A percentile compares a stretch with the other conserved stretches of the same genome.
Evolutionary conservation across 768 basidiomycete genomes (phyloP).

Genomic region (Cystofilobasidium bisporidii): DNA sequence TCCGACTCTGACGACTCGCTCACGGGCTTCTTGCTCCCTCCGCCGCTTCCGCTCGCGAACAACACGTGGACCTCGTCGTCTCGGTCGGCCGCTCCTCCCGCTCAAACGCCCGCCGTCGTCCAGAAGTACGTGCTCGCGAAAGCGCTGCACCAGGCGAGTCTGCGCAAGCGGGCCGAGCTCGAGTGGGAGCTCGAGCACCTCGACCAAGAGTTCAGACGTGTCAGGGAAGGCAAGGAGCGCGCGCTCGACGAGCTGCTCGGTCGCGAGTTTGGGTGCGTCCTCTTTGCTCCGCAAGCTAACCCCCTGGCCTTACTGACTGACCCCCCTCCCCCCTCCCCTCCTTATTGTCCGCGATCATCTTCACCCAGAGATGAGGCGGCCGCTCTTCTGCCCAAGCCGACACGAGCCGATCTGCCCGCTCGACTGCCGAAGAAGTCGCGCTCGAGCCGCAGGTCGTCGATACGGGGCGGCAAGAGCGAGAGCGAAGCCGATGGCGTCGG

Average conservation of each 20-base stretch:
- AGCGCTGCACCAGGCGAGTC: constrained; percentile 5
- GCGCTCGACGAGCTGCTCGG: constrained; percentile 15
- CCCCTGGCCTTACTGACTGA: no score
- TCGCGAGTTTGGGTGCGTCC: constrained; percentile 19
- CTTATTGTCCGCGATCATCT: no score
- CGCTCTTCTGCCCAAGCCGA: no score
- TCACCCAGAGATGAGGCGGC: no score
- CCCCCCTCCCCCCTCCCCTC: no score
- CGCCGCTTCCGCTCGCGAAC: neutral
- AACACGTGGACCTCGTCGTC: neutral
- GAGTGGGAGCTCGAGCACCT: constrained; percentile 13
- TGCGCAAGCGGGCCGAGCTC: constrained; percentile 2
- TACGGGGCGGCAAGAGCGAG: no score
- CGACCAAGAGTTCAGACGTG: constrained; percentile 4
- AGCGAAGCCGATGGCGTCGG: no score
- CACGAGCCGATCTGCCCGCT: no score
- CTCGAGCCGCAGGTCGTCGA: no score
- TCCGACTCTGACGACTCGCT: constrained; percentile 27
- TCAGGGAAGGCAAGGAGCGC: constrained; percentile 13
- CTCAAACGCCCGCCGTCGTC: neutral
- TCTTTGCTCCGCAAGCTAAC: no score
- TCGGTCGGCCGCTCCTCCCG: neutral
- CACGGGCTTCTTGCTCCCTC: neutral
- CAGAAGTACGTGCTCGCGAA: constrained; percentile 21
- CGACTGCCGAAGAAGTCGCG: no score